phyloP scores from a whole-genome alignment of 177 flowering plant species.

The Vitis hybrid region DNA sequence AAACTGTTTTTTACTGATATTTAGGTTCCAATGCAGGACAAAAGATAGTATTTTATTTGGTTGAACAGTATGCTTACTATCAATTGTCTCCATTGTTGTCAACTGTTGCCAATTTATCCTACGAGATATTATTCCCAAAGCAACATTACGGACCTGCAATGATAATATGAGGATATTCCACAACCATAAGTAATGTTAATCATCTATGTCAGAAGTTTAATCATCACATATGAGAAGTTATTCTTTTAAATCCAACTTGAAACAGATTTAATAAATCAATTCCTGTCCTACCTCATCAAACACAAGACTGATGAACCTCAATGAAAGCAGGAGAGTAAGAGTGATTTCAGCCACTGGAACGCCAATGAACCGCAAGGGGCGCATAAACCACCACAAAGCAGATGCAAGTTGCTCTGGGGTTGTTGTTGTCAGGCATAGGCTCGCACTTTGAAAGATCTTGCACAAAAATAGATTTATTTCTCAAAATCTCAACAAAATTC shows the following conservation, averaged over 20 bases:
- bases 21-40: neutral
- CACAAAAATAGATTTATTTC: constrained; percentile 26
- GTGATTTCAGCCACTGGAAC: constrained; percentile 84
- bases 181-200: neutral
- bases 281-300: constrained; percentile 80
- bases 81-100: constrained; percentile 79
- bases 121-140: constrained; percentile 87
- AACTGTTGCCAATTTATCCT: constrained; percentile 78
- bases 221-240: no score
- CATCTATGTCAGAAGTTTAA: neutral
- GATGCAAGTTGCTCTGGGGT: constrained; percentile 93
- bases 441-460: constrained; percentile 95
- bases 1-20: neutral
- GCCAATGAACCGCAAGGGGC: constrained; percentile 61
- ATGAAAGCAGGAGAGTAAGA: constrained; percentile 85
- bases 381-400: constrained; percentile 87
- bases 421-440: constrained; percentile 89
- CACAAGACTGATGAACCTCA: constrained; percentile 87
- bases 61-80: constrained; percentile 44
- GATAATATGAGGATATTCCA: neutral
- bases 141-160: constrained; percentile 86
- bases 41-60: neutral
- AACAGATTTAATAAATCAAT: neutral
- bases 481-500: constrained; percentile 18
- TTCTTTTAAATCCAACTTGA: neutral